These are phyloP conservation scores for Saccharomycopsis guyanensis DNA, from an alignment of 805 yeast species.

Conservation along the genomic window DNA sequence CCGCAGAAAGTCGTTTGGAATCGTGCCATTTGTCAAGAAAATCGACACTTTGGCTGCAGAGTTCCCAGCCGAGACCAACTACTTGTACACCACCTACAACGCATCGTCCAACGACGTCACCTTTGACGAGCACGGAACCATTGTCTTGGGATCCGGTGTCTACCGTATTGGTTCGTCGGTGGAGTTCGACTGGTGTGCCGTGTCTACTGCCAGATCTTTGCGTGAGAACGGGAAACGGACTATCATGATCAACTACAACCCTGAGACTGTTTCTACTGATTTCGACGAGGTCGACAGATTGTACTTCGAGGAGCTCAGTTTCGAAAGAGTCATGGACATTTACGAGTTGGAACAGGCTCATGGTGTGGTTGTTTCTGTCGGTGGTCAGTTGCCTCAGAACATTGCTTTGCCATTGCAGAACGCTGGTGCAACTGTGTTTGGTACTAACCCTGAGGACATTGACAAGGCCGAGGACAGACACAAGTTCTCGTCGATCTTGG, in stretches of 20 bases:
- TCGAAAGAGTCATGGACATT: conserved; percentile 95
- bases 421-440: conserved; percentile 81
- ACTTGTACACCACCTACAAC: conserved; percentile 91
- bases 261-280: conserved; percentile 97
- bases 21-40: conserved; percentile 90
- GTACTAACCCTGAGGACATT: conserved; percentile 90
- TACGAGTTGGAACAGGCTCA: conserved; percentile 84
- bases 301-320: conserved; percentile 90
- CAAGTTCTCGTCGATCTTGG: conserved; percentile 90
- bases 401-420: conserved; percentile 79
- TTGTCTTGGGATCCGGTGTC: conserved; percentile 98
- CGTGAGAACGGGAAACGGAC: conserved; percentile 84
- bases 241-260: conserved; percentile 94
- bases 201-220: conserved; percentile 88
- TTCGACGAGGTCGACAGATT: conserved; percentile 97
- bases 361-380: conserved; percentile 93
- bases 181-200: conserved; percentile 99
- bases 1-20: conserved; percentile 69
- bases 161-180: conserved; percentile 98
- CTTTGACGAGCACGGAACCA: conserved; percentile 83
- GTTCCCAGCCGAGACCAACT: conserved; percentile 96
- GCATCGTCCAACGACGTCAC: conserved; percentile 79
- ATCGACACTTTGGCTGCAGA: conserved; percentile 98
- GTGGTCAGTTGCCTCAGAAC: conserved; percentile 97
- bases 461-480: conserved; percentile 98